Evolutionary conservation across 129 eudicot genomes (phyloP), one percentile per base, ranked within the genome.

Genomic region (Arctium lappa): DNA sequence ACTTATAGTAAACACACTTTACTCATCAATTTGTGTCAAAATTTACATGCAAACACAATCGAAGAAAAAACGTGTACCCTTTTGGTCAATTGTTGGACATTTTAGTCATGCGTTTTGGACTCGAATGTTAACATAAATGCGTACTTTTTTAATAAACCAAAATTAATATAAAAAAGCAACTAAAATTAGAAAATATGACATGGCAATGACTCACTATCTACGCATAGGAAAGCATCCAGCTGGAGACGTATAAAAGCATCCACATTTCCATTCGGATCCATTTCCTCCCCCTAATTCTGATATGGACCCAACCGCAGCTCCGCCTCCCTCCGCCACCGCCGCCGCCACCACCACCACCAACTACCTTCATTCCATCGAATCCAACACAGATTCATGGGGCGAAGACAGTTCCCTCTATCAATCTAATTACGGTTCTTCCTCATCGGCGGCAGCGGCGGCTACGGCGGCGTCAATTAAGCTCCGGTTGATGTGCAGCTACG

Each of bases 401-500:
- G 87, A 71, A 8, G 32, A 73, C 34, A 50, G 40, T 46, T 56
- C 91, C 34, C 73, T 16, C 13, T 48, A 32, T 73, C 83, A 84
- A 13, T 30, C 81, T 46, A 27, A 60, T 77, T 72, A 78, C 9
- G 62, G 80, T 30, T 68, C 81, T 29, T 10, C 86, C 10, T 6
- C 83, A 4, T 63, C 72, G 9, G 56, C 83, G 18, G 7, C 31
- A n/a, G 13, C 83, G 22, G 39, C 75, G 82, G 13, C 82, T 89
- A 82, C 82, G 86, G 4, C 33, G 29, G 80, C 46, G 32, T 31
- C 75, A 1, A 10, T 73, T 40, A 92, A 90, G 69, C 88, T 93
- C 82, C 93, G 96, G 31, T 79, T 93, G 34, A 93, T 93, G 98
- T 91, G 94, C 86, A 89, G 97, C 88, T 87, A 83, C 70, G 98